Base-by-base conservation (phyloP, 805 yeast species). In the Starmerella davenportii region DNA sequence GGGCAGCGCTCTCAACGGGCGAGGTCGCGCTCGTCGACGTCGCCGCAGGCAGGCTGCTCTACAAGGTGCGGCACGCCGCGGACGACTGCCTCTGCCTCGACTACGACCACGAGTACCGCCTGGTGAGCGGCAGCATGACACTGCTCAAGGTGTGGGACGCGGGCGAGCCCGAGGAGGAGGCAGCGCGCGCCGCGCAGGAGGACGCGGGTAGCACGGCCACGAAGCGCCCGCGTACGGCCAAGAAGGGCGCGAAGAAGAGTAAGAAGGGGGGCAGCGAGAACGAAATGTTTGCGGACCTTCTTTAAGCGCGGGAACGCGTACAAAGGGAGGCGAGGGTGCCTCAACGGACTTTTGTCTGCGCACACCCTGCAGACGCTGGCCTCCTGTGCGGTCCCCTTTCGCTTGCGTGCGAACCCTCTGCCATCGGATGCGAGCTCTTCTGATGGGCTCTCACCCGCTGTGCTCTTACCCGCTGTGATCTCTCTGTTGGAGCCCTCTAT, bases 101-200 rank as follows among this genome's bases (percentile, higher is more conserved):
- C 52, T 62, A 81, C 38, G 98, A 87, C 55, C 72, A 55, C 46
- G 78, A 77, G 40, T 90, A 82, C 52, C 68, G 94, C 43, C 60
- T 84, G 38, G 71, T 79, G 3, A 74, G 79, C 54, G 82, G 78
- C 4, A 90, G 94, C 17, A 77, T 85, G 84, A 87, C 79, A 35
- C 64, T 67, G 21, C 61, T 87, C 41, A 77, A 75, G 49, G 62
- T 87, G 4, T 87, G 96, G 96, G 63, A 68, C 7, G 39, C 38
- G 4, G 42, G 33, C 33, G 54, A 46, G 40, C 36, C 36, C 17
- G 47, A 37, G 32, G 37, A 27, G 32, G 25, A 7, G 7, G 25
- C 25, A 7, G 25, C 7, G 11, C 7, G 25, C 7, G 25, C 25
- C 7, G 25, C 7, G 25, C 32, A 7, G 5, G 31, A 37, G 21